Percentiles rank a stretch among this genome's conserved stretches.
These are phyloP conservation scores for Lathyrus oleraceus DNA, from an alignment of 306 rosid species.

Conservation along the genomic window DNA sequence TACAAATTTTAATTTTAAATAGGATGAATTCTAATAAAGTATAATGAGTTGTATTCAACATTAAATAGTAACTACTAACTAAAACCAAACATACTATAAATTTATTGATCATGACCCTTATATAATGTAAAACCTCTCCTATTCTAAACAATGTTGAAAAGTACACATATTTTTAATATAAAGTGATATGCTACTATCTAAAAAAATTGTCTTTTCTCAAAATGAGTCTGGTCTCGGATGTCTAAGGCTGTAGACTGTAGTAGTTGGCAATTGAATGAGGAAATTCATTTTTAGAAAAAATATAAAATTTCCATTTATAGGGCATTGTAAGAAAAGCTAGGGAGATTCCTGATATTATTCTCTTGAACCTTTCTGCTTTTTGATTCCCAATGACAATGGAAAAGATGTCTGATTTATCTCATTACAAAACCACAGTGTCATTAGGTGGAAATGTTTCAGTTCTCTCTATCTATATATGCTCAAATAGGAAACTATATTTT, in stretches of 20 bases:
- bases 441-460: conserved; percentile 27
- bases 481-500: conserved; percentile 22
- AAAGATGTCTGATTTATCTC: conserved; percentile 40
- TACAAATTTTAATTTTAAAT: too few species aligned
- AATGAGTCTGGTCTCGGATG: conserved; percentile 12
- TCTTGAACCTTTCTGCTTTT: conserved; percentile 59
- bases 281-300: conserved; percentile 28
- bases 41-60: too few species aligned
- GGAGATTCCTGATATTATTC: conserved; percentile 79
- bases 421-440: conserved; percentile 22
- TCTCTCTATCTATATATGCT: conserved; percentile 35
- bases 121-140: too few species aligned
- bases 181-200: neutral
- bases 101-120: too few species aligned
- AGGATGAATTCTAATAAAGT: too few species aligned
- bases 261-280: conserved; percentile 39
- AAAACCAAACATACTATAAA: too few species aligned
- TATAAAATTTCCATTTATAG: conserved; percentile 40
- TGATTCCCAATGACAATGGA: conserved; percentile 53
- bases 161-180: too few species aligned
- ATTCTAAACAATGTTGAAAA: too few species aligned
- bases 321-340: conserved; percentile 53
- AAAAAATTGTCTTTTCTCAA: neutral
- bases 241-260: conserved; percentile 42
- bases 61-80: too few species aligned